Evolutionary conservation across 495 filamentous ascomycete species (phyloP), one percentile per base, ranked within the genome.

Genomic region (Penicillium arizonense): DNA sequence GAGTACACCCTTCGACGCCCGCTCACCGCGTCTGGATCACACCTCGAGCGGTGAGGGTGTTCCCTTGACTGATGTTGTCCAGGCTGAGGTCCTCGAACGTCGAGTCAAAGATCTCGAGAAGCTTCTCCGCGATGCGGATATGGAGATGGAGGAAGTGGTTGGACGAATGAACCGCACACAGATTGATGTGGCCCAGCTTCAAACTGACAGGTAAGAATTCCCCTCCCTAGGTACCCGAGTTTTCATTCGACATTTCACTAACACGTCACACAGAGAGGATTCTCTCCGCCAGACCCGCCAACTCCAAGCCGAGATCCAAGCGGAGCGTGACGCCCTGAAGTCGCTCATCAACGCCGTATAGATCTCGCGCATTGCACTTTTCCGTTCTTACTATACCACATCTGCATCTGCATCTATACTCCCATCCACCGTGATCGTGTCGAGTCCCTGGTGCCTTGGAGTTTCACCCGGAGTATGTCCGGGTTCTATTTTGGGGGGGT

Each of bases 141-240:
- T 77, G 50, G 93, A 97, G 77, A 97, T 98, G 94, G 83, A 93
- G 64, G 88, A 94, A 68, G 93, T 97, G 3, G 89, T 98, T 13
- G 77, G 86, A 48, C 80, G 88, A 48, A 96, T 98, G 91, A 96
- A 91, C 71, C 77, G 83, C 52, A 91, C 93, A 7, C 94, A 97
- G 75, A 91, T 96, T 50, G 91, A 96, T 71, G 94, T 98, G 34
- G 83, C 91, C 64, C 84, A 91, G 62, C 78, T 98, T 46, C 92
- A 97, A 71, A 88, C 88, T 71, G 88, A 95, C 73, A 84, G 91
- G 85, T 87, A 76, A 53, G 76, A 69, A 56, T 56, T 14, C 34
- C 35, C n/a, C 37, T 37, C 4, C 14, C 11, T 8, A 5, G 5
- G 4, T 30, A 51, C 49, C 34, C 32, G n/a, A 10, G 26, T 36